Base-by-base conservation (phyloP, 345 rosid species). In the Syzygium oleosum region DNA sequence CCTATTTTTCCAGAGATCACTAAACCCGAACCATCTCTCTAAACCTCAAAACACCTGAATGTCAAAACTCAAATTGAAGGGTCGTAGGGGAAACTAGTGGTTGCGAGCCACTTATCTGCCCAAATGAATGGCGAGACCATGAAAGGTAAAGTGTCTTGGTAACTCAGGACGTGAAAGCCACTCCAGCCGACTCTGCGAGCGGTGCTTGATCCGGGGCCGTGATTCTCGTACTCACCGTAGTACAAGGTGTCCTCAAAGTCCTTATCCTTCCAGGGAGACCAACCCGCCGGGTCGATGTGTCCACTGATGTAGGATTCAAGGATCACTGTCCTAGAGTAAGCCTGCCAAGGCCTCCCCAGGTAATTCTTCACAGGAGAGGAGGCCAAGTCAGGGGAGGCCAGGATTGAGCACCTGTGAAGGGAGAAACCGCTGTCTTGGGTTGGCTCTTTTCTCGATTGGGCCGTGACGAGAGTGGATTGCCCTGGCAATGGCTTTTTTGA, bases 371-470 rank as follows among this genome's bases (percentile, higher is more conserved):
- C 49, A 73, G 13, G 49, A 5, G 83, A 73, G 27, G 49, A 73
- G 83, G 83, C 83, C 83, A 73, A 73, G 83, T 38, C 83, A 38
- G 83, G 46, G 83, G 83, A 73, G 49, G 83, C 83, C 49, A 19
- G 49, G 43, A 73, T 93, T 0, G 99, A 93, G 25, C 99, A 96
- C 21, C 95, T 96, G 51, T 96, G 97, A 7, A 96, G 91, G 3
- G 99, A 96, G 59, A 96, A 93, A 46, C 99, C 99, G 1, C 98
- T 95, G 85, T 92, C 91, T 89, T 95, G 94, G 12, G 93, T 93
- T 0, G 90, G 94, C 85, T 68, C 86, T 12, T 93, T 93, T 19
- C 96, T 88, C 12, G 96, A 93, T 78, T 96, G 98, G 25, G 98
- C 99, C 2, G 99, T 94, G 25, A 96, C 88, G 63, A 91, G 96